phyloP scores from a whole-genome alignment of 768 basidiomycete genomes.

The Russula ochroleuca region DNA sequence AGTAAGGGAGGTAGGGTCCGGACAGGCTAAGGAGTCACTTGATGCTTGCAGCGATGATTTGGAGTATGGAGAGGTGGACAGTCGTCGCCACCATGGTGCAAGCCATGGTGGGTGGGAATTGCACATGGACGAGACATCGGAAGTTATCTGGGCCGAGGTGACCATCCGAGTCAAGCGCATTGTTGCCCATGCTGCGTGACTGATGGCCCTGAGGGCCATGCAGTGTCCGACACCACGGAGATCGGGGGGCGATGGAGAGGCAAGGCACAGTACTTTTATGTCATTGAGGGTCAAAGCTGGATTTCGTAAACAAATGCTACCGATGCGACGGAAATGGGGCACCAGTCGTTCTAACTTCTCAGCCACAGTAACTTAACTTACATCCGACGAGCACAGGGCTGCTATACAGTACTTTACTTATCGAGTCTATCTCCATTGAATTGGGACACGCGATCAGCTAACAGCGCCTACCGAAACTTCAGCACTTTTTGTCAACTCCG shows the following conservation, averaged over 20 bases:
- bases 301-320: too few species aligned
- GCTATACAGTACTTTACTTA: too few species aligned
- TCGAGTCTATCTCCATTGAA: too few species aligned
- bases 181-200: constrained; percentile 21
- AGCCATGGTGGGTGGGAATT: constrained; percentile 24
- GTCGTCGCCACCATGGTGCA: too few species aligned
- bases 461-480: too few species aligned
- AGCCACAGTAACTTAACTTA: too few species aligned
- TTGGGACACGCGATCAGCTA: too few species aligned
- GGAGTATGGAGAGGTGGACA: constrained; percentile 22
- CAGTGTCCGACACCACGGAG: not conserved
- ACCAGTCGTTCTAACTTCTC: too few species aligned
- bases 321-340: too few species aligned
- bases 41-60: constrained; percentile 21
- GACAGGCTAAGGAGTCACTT: not conserved
- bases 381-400: too few species aligned
- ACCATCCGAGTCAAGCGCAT: constrained; percentile 25
- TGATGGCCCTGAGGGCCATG: constrained; percentile 24
- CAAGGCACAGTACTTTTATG: not conserved
- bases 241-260: not conserved
- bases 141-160: constrained; percentile 15
- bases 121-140: constrained; percentile 18
- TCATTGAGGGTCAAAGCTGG: too few species aligned
- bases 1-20: not conserved
- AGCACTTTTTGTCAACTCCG: not conserved